Evolutionary conservation across 495 filamentous ascomycete species (phyloP).

Genomic region (Podospora bellae-mahoneyi): DNA sequence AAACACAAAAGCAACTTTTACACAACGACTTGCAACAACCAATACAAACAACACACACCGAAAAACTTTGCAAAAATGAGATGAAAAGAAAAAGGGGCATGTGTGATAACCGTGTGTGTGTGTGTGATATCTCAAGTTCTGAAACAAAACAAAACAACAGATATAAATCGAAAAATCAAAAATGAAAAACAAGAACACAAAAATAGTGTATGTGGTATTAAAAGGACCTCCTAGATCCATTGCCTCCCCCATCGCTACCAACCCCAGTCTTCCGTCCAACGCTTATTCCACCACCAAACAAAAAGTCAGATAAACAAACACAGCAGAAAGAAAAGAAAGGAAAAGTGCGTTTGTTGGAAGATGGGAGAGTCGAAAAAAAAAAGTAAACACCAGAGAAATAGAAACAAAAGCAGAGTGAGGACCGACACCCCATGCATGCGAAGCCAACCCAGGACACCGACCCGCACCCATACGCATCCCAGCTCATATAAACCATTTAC

Average conservation of each 20-base stretch:
- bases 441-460: slow-evolving; percentile 26
- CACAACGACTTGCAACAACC: not conserved
- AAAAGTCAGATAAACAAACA: not conserved
- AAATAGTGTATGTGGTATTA: slow-evolving; percentile 7
- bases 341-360: not conserved
- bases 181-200: slow-evolving; percentile 2
- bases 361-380: not conserved
- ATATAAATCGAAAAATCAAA: not conserved
- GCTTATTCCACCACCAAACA: not conserved
- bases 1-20: not conserved
- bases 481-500: slow-evolving; percentile 18
- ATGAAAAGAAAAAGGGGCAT: not conserved
- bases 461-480: slow-evolving; percentile 23
- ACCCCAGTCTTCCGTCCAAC: not conserved
- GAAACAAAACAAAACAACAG: not conserved
- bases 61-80: not conserved
- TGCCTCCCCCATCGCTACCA: not conserved
- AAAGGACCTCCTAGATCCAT: not conserved
- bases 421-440: slow-evolving; percentile 27
- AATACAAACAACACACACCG: not conserved
- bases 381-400: not conserved
- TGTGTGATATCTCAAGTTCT: not conserved
- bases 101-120: not conserved
- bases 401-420: slow-evolving; percentile 8
- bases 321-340: slow-evolving; percentile 1